These are phyloP conservation scores for Tulasnella sp. DNA, from an alignment of 768 basidiomycete genomes.

Conservation along the genomic window DNA sequence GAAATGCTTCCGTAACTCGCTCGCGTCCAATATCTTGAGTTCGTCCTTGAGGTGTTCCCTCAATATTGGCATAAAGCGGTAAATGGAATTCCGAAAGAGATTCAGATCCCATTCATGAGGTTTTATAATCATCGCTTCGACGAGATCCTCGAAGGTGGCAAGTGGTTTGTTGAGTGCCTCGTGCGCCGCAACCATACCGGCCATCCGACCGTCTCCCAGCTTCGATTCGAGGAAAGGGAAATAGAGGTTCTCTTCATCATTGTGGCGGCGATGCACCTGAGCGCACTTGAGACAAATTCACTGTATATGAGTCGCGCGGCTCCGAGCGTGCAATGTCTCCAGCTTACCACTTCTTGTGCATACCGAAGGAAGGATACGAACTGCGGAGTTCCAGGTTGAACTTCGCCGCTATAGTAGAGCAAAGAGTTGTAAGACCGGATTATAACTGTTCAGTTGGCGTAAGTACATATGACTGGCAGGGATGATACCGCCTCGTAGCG, in stretches of 20 bases:
- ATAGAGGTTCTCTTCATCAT: background rate
- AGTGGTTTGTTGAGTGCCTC: background rate
- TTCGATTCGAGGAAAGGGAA: constrained; percentile 11
- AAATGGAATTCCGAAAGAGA: background rate
- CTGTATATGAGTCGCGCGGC: background rate
- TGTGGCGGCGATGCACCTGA: background rate
- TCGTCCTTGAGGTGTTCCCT: constrained; percentile 16
- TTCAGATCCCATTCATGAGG: background rate
- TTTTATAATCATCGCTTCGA: background rate
- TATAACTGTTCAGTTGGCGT: background rate
- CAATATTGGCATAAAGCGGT: background rate
- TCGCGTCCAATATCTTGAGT: background rate
- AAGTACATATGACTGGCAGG: background rate
- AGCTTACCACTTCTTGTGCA: background rate
- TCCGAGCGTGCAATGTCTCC: background rate
- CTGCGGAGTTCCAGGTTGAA: background rate
- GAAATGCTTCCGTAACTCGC: background rate
- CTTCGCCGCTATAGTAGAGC: constrained; percentile 2
- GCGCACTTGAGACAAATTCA: background rate
- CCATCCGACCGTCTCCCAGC: constrained; percentile 14
- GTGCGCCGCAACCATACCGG: background rate
- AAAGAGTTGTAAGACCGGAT: constrained; percentile 15
- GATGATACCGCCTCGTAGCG: background rate
- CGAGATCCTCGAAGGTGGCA: background rate
- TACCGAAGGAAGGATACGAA: constrained; percentile 11